These are phyloP conservation scores for Erigeron canadensis DNA, from an alignment of 129 eudicot species.

Conservation along the genomic window DNA sequence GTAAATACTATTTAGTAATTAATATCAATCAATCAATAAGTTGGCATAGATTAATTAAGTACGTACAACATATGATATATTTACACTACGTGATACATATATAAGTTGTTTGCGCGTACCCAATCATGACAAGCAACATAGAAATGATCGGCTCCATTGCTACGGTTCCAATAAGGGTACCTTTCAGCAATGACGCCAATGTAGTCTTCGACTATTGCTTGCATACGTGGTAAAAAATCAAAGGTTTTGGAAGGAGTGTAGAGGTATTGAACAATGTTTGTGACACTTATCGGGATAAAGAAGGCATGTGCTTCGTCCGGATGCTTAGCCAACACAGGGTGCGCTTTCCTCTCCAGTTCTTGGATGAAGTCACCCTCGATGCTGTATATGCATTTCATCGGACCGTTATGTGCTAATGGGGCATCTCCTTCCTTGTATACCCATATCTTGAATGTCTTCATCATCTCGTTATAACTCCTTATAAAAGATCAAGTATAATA, in stretches of 20 bases:
- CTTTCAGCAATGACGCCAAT: slow-evolving; percentile 38
- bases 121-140: slow-evolving; percentile 87
- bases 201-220: slow-evolving; percentile 44
- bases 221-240: slow-evolving; percentile 27
- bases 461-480: slow-evolving; percentile 90
- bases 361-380: slow-evolving; percentile 67
- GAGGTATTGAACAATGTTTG: slow-evolving; percentile 42
- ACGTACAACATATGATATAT: not conserved
- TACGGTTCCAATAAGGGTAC: slow-evolving; percentile 75
- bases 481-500: no score
- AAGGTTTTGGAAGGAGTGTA: slow-evolving; percentile 34
- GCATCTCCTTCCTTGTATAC: slow-evolving; percentile 76
- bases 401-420: slow-evolving; percentile 71
- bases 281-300: slow-evolving; percentile 66
- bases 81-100: no score
- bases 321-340: slow-evolving; percentile 50
- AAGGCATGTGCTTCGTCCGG: slow-evolving; percentile 64
- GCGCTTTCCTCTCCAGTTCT: slow-evolving; percentile 43
- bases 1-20: not conserved
- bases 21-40: not conserved
- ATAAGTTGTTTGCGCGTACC: slow-evolving; percentile 60
- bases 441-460: slow-evolving; percentile 55
- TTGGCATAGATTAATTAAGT: not conserved
- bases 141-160: slow-evolving; percentile 73
- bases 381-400: slow-evolving; percentile 58